A percentile compares a stretch with the other conserved stretches of the same genome.
Conservation (phyloP, 164 flowering plant species). For the Protea cynaroides region DNA sequence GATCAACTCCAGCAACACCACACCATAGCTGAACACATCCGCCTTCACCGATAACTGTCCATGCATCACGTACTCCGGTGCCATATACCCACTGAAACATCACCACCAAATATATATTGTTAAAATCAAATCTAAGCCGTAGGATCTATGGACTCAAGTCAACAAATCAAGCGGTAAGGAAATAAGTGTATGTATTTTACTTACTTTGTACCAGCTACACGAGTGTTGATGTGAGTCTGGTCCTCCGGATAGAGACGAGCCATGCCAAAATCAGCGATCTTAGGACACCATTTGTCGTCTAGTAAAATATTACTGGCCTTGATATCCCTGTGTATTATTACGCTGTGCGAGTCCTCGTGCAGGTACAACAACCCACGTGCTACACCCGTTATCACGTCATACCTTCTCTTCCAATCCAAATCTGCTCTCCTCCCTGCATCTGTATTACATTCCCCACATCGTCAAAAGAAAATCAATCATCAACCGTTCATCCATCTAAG, state of each 20-base stretch:
- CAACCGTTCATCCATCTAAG: not conserved
- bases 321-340: slow-evolving; percentile 89
- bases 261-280: slow-evolving; percentile 96
- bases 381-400: slow-evolving; percentile 56
- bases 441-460: slow-evolving; percentile 20
- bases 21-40: slow-evolving; percentile 90
- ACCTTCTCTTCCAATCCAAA: slow-evolving; percentile 78
- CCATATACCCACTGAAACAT: slow-evolving; percentile 86
- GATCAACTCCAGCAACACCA: slow-evolving; percentile 73
- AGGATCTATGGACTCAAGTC: too few species aligned
- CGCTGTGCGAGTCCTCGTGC: slow-evolving; percentile 68
- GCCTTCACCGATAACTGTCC: slow-evolving; percentile 71
- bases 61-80: slow-evolving; percentile 92
- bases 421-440: slow-evolving; percentile 35
- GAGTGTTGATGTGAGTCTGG: slow-evolving; percentile 74
- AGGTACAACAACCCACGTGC: slow-evolving; percentile 85
- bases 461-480: too few species aligned
- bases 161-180: too few species aligned
- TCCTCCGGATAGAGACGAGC: slow-evolving; percentile 88
- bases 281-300: slow-evolving; percentile 87
- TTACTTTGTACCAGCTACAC: slow-evolving; percentile 97
- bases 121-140: not conserved
- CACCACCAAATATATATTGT: too few species aligned
- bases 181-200: slow-evolving; percentile 10
- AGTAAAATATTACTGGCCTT: slow-evolving; percentile 90